A percentile compares a stretch with the other conserved stretches of the same genome.
These are phyloP conservation scores for Penicillium sclerotiorum DNA, from an alignment of 2,329 filamentous ascomycete species.

Conservation along the genomic window DNA sequence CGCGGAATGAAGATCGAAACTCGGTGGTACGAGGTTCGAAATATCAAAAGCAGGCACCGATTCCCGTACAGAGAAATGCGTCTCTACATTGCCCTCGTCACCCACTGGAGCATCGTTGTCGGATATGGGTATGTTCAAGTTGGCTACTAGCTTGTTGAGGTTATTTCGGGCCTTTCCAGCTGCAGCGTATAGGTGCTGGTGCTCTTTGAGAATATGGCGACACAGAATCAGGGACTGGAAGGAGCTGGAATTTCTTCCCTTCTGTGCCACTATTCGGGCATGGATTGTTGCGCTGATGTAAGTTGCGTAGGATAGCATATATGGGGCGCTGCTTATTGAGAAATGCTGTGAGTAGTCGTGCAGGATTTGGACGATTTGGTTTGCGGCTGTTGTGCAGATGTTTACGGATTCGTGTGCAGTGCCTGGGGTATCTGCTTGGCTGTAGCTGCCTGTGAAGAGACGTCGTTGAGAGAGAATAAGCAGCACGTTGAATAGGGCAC, in stretches of 20 bases:
- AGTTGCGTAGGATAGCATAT: conserved; percentile 57
- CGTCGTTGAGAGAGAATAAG: conserved; percentile 49
- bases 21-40: neutral
- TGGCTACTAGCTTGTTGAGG: conserved; percentile 21
- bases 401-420: conserved; percentile 31
- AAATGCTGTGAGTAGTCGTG: conserved; percentile 43
- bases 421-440: conserved; percentile 16
- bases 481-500: conserved; percentile 43
- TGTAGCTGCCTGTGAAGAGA: conserved; percentile 34
- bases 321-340: conserved; percentile 45
- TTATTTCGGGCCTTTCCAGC: conserved; percentile 28
- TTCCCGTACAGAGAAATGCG: conserved; percentile 3
- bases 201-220: conserved; percentile 22
- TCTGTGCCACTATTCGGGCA: conserved; percentile 50
- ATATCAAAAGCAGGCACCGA: conserved; percentile 1
- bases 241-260: conserved; percentile 25
- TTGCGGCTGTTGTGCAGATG: conserved; percentile 38
- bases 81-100: too few species aligned
- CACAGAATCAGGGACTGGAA: conserved; percentile 28
- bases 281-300: conserved; percentile 60
- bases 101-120: conserved; percentile 6
- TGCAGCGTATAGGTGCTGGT: conserved; percentile 23
- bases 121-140: conserved; percentile 18
- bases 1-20: conserved; percentile 11
- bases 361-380: conserved; percentile 40